Evolutionary conservation across 164 flowering plant genomes (phyloP).

Genomic region (Hamamelis virginiana): DNA sequence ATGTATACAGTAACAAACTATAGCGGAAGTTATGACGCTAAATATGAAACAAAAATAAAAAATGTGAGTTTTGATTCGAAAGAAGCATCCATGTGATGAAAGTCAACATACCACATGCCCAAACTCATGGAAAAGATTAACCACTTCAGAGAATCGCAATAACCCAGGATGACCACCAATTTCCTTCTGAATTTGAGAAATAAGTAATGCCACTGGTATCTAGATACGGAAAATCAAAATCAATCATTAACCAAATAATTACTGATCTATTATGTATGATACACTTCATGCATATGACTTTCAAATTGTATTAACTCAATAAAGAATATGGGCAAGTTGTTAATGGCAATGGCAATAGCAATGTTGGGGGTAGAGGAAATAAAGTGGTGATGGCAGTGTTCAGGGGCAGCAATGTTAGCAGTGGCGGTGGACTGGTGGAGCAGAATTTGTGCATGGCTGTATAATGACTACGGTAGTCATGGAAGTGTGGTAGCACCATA

Average conservation of each 20-base stretch:
- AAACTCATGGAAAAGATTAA: conserved; percentile 88
- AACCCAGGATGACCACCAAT: conserved; percentile 48
- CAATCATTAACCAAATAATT: background rate
- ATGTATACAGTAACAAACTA: too few relatives aligned
- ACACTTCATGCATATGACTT: too few relatives aligned
- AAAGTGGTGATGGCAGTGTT: too few relatives aligned
- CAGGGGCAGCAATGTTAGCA: too few relatives aligned
- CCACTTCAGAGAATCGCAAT: conserved; percentile 81
- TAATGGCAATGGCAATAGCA: too few relatives aligned
- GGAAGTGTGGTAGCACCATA: too few relatives aligned
- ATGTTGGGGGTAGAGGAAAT: too few relatives aligned
- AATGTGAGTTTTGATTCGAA: background rate
- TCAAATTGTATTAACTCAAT: too few relatives aligned
- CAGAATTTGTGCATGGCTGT: too few relatives aligned
- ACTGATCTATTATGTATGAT: background rate
- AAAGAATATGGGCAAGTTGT: too few relatives aligned
- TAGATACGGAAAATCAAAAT: conserved; percentile 27
- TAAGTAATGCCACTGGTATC: conserved; percentile 81
- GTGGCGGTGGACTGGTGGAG: too few relatives aligned
- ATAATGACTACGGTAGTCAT: too few relatives aligned
- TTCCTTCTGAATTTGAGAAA: conserved; percentile 66
- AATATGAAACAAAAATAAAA: background rate
- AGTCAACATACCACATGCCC: conserved; percentile 83
- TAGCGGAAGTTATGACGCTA: background rate
- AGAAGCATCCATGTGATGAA: background rate